Evolutionary conservation across 176 grass and related monocot genomes (phyloP).

Genomic region (Dactylis glomerata): DNA sequence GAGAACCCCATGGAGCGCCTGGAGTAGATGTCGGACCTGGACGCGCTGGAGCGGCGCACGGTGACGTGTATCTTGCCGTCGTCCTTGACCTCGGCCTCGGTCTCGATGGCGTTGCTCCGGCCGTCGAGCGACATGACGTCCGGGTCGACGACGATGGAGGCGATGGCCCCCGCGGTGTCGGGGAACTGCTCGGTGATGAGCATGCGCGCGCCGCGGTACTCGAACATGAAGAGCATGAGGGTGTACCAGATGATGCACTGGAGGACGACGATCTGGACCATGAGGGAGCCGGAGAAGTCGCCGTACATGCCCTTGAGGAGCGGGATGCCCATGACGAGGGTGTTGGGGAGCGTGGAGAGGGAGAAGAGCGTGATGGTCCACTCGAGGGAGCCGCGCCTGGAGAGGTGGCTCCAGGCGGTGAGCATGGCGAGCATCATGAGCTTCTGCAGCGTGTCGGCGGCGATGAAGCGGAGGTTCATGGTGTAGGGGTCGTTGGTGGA

Average conservation of each 20-base stretch:
- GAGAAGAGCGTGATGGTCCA: slow-evolving; percentile 99
- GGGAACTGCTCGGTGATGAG: slow-evolving; percentile 99
- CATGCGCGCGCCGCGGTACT: slow-evolving; percentile 83
- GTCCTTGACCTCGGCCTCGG: slow-evolving; percentile 85
- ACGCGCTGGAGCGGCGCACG: slow-evolving; percentile 89
- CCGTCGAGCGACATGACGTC: slow-evolving; percentile 91
- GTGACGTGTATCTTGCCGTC: slow-evolving; percentile 91
- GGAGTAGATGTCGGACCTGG: slow-evolving; percentile 90
- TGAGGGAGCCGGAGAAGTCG: slow-evolving; percentile 70
- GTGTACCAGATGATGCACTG: slow-evolving; percentile 99
- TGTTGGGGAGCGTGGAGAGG: slow-evolving; percentile 97
- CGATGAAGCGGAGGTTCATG: slow-evolving; percentile 98
- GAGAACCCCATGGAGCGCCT: slow-evolving; percentile 84
- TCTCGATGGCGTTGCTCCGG: slow-evolving; percentile 69
- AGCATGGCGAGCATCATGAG: slow-evolving; percentile 92
- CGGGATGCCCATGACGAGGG: slow-evolving; percentile 98
- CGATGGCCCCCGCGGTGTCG: slow-evolving; percentile 81
- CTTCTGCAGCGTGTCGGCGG: slow-evolving; percentile 97
- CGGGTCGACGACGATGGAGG: slow-evolving; percentile 89
- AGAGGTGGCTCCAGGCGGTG: slow-evolving; percentile 76
- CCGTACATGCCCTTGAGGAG: slow-evolving; percentile 99
- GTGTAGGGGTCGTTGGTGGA: slow-evolving; percentile 92
- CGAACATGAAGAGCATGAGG: slow-evolving; percentile 98
- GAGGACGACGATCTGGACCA: slow-evolving; percentile 98
- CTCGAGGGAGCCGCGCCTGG: slow-evolving; percentile 65